Conservation (phyloP, 306 rosid species). For the Heteromeles arbutifolia region DNA sequence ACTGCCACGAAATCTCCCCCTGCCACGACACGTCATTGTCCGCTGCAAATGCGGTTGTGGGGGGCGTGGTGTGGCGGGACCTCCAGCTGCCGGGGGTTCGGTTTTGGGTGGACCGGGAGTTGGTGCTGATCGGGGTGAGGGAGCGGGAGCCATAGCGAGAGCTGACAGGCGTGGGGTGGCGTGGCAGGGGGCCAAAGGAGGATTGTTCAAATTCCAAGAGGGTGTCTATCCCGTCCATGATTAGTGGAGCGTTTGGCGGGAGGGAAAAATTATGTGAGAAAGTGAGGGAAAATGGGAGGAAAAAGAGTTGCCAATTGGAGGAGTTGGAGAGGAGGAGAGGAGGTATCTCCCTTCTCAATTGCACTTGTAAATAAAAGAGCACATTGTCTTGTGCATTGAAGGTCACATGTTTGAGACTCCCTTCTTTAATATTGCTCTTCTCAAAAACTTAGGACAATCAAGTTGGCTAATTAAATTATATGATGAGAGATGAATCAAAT, state of each 20-base stretch:
- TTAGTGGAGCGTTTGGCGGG: neutral
- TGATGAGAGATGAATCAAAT: no score
- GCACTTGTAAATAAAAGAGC: neutral
- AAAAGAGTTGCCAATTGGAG: neutral
- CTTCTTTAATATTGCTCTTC: no score
- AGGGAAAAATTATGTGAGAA: neutral
- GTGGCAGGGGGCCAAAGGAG: conserved; percentile 8
- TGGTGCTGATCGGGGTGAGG: conserved; percentile 32
- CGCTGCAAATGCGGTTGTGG: conserved; percentile 57
- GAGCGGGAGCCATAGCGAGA: conserved; percentile 44
- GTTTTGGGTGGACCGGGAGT: neutral
- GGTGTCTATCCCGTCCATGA: conserved; percentile 27
- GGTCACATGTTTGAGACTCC: no score
- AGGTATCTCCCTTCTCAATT: no score
- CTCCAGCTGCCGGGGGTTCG: conserved; percentile 17
- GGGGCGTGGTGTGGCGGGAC: conserved; percentile 21
- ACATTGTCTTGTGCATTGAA: no score
- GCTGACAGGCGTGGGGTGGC: conserved; percentile 33
- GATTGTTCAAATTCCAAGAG: conserved; percentile 37
- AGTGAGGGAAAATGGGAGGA: neutral
- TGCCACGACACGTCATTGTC: conserved; percentile 72
- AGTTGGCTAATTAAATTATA: no score
- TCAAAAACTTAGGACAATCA: no score
- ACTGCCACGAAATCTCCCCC: conserved; percentile 74
- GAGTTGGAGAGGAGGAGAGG: neutral